Conservation (phyloP, 768 basidiomycete genomes). For the Amanita pseudoporphyria region DNA sequence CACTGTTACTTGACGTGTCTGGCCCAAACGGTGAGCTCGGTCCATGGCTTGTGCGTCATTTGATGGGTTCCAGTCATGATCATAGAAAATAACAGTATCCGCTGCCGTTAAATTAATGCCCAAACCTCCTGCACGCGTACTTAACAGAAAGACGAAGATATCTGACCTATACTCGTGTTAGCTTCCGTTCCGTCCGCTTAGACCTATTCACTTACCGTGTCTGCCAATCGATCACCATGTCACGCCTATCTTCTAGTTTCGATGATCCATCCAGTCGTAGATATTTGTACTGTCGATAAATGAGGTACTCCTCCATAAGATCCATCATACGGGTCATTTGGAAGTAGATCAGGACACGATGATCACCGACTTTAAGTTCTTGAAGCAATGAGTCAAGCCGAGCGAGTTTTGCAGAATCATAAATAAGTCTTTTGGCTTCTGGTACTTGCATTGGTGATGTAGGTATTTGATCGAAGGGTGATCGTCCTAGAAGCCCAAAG, state of each 20-base stretch:
- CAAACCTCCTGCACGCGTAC: conserved; percentile 91
- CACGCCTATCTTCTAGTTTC: conserved; percentile 89
- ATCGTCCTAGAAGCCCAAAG: conserved; percentile 55
- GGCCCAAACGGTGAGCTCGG: conserved; percentile 91
- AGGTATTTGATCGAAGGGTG: conserved; percentile 68
- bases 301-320: conserved; percentile 96
- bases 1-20: conserved; percentile 95
- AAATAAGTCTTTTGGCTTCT: conserved; percentile 88
- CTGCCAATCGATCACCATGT: conserved; percentile 99
- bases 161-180: conserved; percentile 47
- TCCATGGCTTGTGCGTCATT: conserved; percentile 99
- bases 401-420: conserved; percentile 94
- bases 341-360: conserved; percentile 94
- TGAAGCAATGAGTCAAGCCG: conserved; percentile 82
- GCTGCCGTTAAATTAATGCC: conserved; percentile 96
- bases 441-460: conserved; percentile 84
- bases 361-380: conserved; percentile 87
- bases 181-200: not conserved
- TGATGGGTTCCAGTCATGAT: conserved; percentile 95
- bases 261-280: conserved; percentile 88
- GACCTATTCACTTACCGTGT: conserved; percentile 52
- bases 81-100: conserved; percentile 93
- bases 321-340: conserved; percentile 99
- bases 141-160: conserved; percentile 83
- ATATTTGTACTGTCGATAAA: conserved; percentile 95